These are phyloP conservation scores for Backusella westeae DNA, from an alignment of 192 early-diverging fungal species.

Conservation along the genomic window DNA sequence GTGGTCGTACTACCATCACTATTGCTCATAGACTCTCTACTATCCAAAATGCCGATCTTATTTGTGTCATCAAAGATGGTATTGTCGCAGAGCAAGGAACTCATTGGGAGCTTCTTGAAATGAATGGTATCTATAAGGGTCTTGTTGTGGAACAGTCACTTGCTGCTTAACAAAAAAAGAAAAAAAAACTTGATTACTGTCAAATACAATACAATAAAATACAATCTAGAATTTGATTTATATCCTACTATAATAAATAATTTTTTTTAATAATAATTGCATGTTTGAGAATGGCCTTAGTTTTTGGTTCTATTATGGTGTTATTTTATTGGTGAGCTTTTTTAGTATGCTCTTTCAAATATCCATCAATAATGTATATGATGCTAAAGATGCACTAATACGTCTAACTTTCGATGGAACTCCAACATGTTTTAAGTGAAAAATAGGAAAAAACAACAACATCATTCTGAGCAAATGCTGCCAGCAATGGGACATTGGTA, in stretches of 20 bases:
- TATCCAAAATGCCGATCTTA: conserved; percentile 77
- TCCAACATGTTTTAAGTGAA: no score
- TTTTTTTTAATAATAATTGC: background rate
- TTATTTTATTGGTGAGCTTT: background rate
- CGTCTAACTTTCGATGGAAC: no score
- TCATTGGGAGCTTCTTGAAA: conserved; percentile 71
- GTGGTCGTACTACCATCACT: conserved; percentile 68
- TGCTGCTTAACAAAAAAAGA: background rate
- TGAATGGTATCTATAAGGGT: conserved; percentile 55
- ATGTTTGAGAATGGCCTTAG: background rate
- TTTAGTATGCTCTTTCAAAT: background rate
- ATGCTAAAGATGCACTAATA: no score
- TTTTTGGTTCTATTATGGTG: background rate
- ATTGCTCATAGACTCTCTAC: conserved; percentile 80
- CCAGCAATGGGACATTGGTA: background rate
- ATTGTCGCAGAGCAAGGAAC: conserved; percentile 68
- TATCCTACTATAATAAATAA: background rate
- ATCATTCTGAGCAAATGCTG: background rate
- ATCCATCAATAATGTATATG: no score
- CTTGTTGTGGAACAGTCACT: conserved; percentile 66
- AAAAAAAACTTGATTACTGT: background rate
- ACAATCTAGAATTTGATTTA: background rate
- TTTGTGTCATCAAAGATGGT: conserved; percentile 77
- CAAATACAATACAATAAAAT: background rate
- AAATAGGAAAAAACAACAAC: no score